Percentiles rank a stretch among this genome's conserved stretches.
These are phyloP conservation scores for Draba incana DNA, from an alignment of 345 rosid species.

Conservation along the genomic window DNA sequence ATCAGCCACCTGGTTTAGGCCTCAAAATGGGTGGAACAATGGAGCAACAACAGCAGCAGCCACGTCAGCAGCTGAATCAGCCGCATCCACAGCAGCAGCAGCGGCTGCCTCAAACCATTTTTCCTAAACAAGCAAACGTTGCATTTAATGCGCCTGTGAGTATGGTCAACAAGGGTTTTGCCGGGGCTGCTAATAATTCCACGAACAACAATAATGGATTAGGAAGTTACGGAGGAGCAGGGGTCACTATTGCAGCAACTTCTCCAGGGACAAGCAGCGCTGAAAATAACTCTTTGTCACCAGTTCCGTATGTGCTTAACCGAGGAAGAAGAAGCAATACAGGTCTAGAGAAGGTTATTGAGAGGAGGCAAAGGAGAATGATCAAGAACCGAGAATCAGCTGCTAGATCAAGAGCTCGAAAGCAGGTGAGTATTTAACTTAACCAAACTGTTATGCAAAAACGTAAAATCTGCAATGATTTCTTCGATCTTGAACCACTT, in stretches of 20 bases:
- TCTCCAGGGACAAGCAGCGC: conserved; percentile 73
- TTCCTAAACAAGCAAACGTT: conserved; percentile 66
- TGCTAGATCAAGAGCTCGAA: conserved; percentile 96
- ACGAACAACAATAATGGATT: conserved; percentile 50
- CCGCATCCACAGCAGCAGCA: conserved; percentile 42
- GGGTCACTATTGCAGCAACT: conserved; percentile 50
- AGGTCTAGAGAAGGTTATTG: conserved; percentile 82
- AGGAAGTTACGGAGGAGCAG: conserved; percentile 57
- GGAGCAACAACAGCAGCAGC: conserved; percentile 46
- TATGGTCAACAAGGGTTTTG: conserved; percentile 45
- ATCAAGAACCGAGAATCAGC: conserved; percentile 98
- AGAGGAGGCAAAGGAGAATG: conserved; percentile 98
- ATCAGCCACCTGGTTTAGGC: conserved; percentile 52
- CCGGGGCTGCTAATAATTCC: conserved; percentile 49
- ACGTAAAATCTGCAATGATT: too few species aligned
- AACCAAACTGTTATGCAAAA: conserved; percentile 2
- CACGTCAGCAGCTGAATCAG: conserved; percentile 41
- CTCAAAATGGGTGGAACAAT: conserved; percentile 53
- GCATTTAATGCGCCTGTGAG: conserved; percentile 64
- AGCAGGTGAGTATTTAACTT: conserved; percentile 64
- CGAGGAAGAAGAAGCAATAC: conserved; percentile 73
- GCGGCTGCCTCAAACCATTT: conserved; percentile 45
- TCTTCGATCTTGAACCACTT: conserved; percentile 22
- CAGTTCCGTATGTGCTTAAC: conserved; percentile 73
- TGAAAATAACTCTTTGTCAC: conserved; percentile 68